Percentiles rank a stretch among this genome's conserved stretches.
Conservation (phyloP, 2,329 filamentous ascomycete genomes). For the Eutypella sp. region DNA sequence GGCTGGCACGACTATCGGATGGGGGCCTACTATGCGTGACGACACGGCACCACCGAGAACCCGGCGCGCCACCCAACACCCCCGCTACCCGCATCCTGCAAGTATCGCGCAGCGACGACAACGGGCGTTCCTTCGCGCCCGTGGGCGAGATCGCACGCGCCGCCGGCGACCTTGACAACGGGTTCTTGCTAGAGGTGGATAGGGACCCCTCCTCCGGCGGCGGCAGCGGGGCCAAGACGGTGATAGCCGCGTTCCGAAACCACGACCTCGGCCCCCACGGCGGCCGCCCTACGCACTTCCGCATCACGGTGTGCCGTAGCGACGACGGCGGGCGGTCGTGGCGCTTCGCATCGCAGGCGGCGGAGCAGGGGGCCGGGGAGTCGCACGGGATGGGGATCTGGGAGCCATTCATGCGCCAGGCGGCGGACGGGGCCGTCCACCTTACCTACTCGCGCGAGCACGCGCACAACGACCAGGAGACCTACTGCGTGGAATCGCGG, state of each 20-base stretch:
- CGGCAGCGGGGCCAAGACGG: conserved; percentile 20
- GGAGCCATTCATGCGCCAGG: conserved; percentile 45
- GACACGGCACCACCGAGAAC: conserved; percentile 36
- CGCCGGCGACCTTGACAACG: conserved; percentile 41
- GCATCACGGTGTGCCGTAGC: conserved; percentile 45
- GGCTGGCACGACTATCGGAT: conserved; percentile 38
- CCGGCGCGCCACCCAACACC: too few species aligned
- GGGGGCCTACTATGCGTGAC: conserved; percentile 41
- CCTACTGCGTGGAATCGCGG: conserved; percentile 39
- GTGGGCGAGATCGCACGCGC: conserved; percentile 39
- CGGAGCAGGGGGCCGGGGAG: conserved; percentile 34
- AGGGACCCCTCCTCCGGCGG: conserved; percentile 7
- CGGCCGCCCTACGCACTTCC: conserved; percentile 33
- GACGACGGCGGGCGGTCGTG: conserved; percentile 37
- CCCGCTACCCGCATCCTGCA: conserved; percentile 32
- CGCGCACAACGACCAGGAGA: conserved; percentile 41
- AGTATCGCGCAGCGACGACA: conserved; percentile 40
- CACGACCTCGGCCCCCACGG: conserved; percentile 33
- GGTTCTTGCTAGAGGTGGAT: conserved; percentile 38
- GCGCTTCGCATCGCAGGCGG: conserved; percentile 39
- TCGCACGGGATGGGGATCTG: conserved; percentile 40
- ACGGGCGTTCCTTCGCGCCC: conserved; percentile 34
- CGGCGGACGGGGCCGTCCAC: conserved; percentile 36
- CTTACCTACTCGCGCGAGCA: conserved; percentile 43
- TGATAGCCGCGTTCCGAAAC: conserved; percentile 46